phyloP scores from a whole-genome alignment of 2,329 filamentous ascomycete genomes.

The Pestalotiopsis sp. region DNA sequence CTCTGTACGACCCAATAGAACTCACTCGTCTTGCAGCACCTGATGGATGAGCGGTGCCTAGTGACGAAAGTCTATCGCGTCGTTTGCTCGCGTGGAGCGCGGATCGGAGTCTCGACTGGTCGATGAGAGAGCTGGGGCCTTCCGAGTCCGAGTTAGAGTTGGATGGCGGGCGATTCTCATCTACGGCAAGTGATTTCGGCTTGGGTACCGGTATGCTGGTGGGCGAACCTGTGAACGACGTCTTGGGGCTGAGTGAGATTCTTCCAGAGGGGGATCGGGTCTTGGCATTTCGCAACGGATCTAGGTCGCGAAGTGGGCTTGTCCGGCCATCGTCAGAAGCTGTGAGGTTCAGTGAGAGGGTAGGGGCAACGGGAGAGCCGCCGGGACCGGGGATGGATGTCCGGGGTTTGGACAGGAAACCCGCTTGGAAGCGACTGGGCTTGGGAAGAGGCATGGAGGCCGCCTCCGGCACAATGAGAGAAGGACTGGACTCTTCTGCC shows the following conservation, averaged over 20 bases:
- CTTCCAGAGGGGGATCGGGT: slow-evolving; percentile 49
- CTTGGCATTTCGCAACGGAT: slow-evolving; percentile 51
- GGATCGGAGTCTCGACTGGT: slow-evolving; percentile 56
- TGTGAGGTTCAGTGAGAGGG: slow-evolving; percentile 59
- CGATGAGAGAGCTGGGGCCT: slow-evolving; percentile 49
- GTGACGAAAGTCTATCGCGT: slow-evolving; percentile 41
- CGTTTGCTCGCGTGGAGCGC: slow-evolving; percentile 58
- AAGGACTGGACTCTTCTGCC: slow-evolving; percentile 59
- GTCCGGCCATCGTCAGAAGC: slow-evolving; percentile 55
- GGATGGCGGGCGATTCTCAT: slow-evolving; percentile 55
- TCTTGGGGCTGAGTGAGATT: slow-evolving; percentile 30
- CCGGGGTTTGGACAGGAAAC: slow-evolving; percentile 71
- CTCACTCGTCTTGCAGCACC: slow-evolving; percentile 45
- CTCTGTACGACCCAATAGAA: slow-evolving; percentile 41
- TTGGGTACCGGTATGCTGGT: not conserved
- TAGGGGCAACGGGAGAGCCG: slow-evolving; percentile 65
- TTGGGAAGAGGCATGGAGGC: slow-evolving; percentile 47
- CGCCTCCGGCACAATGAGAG: slow-evolving; percentile 56
- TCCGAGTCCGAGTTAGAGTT: slow-evolving; percentile 48
- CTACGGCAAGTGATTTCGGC: slow-evolving; percentile 32
- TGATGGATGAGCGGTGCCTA: slow-evolving; percentile 32
- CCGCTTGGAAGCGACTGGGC: slow-evolving; percentile 81
- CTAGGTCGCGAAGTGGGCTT: slow-evolving; percentile 53
- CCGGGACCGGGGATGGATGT: slow-evolving; percentile 46
- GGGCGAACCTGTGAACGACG: slow-evolving; percentile 22